Base-by-base conservation (phyloP, 1,284 basidiomycete species). In the Apiotrichum gamsii region DNA sequence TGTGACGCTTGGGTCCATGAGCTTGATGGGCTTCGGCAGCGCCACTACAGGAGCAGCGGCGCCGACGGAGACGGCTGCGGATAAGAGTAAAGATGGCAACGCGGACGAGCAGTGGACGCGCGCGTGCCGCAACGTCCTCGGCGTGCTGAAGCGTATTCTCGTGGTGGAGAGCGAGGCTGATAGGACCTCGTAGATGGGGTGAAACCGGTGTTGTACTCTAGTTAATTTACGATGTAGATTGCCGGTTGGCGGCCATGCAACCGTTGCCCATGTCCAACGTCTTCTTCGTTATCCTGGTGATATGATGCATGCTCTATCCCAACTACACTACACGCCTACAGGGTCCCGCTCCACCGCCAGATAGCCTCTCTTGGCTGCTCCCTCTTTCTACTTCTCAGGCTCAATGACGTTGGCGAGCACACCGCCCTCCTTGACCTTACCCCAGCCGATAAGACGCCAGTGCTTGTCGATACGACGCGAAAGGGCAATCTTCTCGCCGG, bases 401-500 rank as follows among this genome's bases (percentile, higher is more conserved):
- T 42, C 40, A 30, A 42, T 57, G n/a, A 72, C 65, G 39, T 70
- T 67, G 21, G 68, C 69, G 35, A 70, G 59, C 5, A 58, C 59
- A 39, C 68, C 68, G 30, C 68, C 68, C 25, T 52, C 59, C 59
- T 64, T 64, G 57, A 70, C 55, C 47, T 62, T 62, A 45, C 67
- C 64, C 62, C 65, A 65, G 56, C 78, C 78, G 45, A 80, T 78
- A 60, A 80, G 66, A 47, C 78, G 70, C 94, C 94, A 97, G 76
- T 97, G 94, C 77, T 96, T 96, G 76, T 97, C 90, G 61, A 95
- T 94, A 62, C 90, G 79, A 54, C 91, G 78, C 31, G 87, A 88
- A 36, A 96, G 72, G 1, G 91, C 90, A 40, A 96, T 91, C 77
- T 95, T 96, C 75, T 96, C 91, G 18, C 88, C 90, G 36, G 94